A percentile compares a stretch with the other conserved stretches of the same genome.
phyloP scores from a whole-genome alignment of 352 stramenopile species.

The Phytopythium cucurbitacearum region DNA sequence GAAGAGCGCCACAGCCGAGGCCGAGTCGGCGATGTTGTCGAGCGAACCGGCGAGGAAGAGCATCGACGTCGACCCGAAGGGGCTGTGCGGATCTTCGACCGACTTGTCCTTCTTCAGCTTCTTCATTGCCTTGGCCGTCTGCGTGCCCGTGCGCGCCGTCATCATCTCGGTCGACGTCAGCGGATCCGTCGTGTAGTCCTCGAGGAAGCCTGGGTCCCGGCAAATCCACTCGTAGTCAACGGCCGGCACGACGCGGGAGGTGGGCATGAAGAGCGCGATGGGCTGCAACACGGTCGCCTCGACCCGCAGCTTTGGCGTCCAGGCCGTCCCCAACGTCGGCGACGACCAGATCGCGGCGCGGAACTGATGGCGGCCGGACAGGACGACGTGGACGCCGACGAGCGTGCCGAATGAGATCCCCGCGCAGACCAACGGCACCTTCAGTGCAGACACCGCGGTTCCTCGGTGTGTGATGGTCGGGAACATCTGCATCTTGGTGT shows the following conservation, averaged over 20 bases:
- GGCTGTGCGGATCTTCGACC: conserved; percentile 14
- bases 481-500: conserved; percentile 20
- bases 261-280: conserved; percentile 22
- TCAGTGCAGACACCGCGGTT: conserved; percentile 4
- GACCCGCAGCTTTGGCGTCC: conserved; percentile 24
- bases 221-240: conserved; percentile 31
- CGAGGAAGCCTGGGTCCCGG: conserved; percentile 30
- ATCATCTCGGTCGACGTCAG: conserved; percentile 31
- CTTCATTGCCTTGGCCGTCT: conserved; percentile 32
- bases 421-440: conserved; percentile 21
- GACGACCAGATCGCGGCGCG: conserved; percentile 22
- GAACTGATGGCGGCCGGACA: conserved; percentile 34
- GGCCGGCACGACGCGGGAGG: conserved; percentile 22
- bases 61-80: conserved; percentile 20
- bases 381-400: conserved; percentile 27
- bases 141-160: conserved; percentile 25
- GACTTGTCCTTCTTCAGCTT: conserved; percentile 25
- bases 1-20: conserved; percentile 39
- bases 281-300: conserved; percentile 20
- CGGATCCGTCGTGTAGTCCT: conserved; percentile 28
- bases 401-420: conserved; percentile 37
- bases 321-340: conserved; percentile 24
- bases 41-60: conserved; percentile 38
- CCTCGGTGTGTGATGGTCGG: neutral
- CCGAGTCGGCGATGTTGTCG: conserved; percentile 40